phyloP scores from a whole-genome alignment of 2,329 filamentous ascomycete genomes.

The Ascochyta koolunga region DNA sequence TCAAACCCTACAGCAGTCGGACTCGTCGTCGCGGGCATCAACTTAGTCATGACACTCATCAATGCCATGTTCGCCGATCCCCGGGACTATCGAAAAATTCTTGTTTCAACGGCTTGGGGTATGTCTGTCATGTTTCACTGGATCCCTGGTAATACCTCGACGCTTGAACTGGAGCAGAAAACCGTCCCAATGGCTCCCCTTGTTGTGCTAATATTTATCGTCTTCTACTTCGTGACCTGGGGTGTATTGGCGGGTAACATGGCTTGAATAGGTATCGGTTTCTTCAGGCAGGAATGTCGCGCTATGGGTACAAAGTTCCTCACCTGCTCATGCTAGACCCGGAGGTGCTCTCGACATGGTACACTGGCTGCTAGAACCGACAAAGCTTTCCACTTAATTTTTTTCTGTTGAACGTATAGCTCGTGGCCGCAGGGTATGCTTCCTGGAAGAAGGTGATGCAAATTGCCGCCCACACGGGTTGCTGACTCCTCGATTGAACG shows the following conservation, averaged over 20 bases:
- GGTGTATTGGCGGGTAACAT: constrained; percentile 55
- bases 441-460: constrained; percentile 26
- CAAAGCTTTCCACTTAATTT: constrained; percentile 27
- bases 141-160: constrained; percentile 54
- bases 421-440: constrained; percentile 26
- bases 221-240: constrained; percentile 52
- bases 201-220: constrained; percentile 53
- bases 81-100: constrained; percentile 53
- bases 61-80: constrained; percentile 56
- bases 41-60: constrained; percentile 58
- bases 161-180: constrained; percentile 47
- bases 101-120: constrained; percentile 53
- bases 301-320: constrained; percentile 58
- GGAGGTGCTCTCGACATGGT: constrained; percentile 25
- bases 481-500: background rate
- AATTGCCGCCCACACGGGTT: constrained; percentile 6
- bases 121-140: constrained; percentile 57
- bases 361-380: constrained; percentile 27
- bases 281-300: constrained; percentile 57
- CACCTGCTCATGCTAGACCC: constrained; percentile 49
- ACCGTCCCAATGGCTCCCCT: constrained; percentile 44
- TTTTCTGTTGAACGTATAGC: constrained; percentile 34
- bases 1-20: constrained; percentile 56
- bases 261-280: constrained; percentile 56
- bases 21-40: constrained; percentile 53